Evolutionary conservation across 1,139 yeast genomes (phyloP).

Genomic region (Blastobotrys petasosporus): DNA sequence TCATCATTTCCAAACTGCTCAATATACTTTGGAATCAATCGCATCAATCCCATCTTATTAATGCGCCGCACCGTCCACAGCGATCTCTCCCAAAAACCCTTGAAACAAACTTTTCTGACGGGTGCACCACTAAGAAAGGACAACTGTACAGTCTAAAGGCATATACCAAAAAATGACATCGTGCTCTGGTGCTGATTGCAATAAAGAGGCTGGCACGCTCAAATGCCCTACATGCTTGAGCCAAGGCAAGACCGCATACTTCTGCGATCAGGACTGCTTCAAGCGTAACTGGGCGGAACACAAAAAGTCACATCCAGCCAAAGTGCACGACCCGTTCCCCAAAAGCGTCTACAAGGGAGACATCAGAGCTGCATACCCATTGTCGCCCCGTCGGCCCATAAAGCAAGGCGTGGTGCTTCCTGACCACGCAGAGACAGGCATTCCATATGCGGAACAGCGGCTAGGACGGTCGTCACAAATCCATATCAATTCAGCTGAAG

Average conservation of each 20-base stretch:
- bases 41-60: not conserved
- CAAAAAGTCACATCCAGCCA: constrained; percentile 43
- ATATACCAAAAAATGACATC: constrained; percentile 11
- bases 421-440: constrained; percentile 79
- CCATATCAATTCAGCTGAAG: constrained; percentile 55
- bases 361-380: constrained; percentile 74
- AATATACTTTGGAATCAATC: no score
- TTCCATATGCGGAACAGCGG: constrained; percentile 70
- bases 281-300: constrained; percentile 63
- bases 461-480: constrained; percentile 66
- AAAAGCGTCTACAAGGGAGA: constrained; percentile 66
- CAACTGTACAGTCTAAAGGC: not conserved
- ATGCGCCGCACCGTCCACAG: no score
- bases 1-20: no score
- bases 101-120: not conserved
- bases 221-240: constrained; percentile 93
- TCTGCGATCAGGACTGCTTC: constrained; percentile 85
- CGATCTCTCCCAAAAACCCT: no score
- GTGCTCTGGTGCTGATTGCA: constrained; percentile 51
- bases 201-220: constrained; percentile 68
- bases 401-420: constrained; percentile 72
- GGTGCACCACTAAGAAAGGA: not conserved
- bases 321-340: constrained; percentile 79
- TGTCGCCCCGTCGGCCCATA: constrained; percentile 61
- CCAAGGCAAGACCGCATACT: constrained; percentile 52